These are phyloP conservation scores for Vitis vinifera DNA, from an alignment of 164 flowering plant species.

Conservation along the genomic window DNA sequence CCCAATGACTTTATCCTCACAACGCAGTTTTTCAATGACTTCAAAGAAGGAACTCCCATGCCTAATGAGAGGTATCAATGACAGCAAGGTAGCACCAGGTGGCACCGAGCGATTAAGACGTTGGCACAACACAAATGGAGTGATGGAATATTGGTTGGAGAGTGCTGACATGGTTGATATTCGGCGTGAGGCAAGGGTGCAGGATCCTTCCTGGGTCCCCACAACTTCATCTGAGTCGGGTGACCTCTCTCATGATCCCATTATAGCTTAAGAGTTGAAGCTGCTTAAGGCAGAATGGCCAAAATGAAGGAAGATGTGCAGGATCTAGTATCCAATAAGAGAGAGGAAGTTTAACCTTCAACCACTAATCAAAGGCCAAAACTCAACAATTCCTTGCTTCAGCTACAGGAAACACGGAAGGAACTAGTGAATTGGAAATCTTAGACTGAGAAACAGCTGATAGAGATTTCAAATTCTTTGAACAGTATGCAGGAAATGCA, in stretches of 20 bases:
- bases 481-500: slow-evolving; percentile 28
- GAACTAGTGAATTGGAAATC: slow-evolving; percentile 26
- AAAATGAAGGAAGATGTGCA: slow-evolving; percentile 37
- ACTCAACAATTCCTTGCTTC: background rate
- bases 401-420: slow-evolving; percentile 18
- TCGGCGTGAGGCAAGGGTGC: slow-evolving; percentile 32
- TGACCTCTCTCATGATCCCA: slow-evolving; percentile 12
- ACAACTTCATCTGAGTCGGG: slow-evolving; percentile 29
- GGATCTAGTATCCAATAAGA: slow-evolving; percentile 19
- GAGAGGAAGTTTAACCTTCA: slow-evolving; percentile 13
- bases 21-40: no score
- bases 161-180: slow-evolving; percentile 38
- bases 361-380: no score
- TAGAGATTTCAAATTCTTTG: slow-evolving; percentile 31
- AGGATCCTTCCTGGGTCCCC: slow-evolving; percentile 37
- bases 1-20: no score
- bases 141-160: slow-evolving; percentile 59
- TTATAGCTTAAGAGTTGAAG: slow-evolving; percentile 22
- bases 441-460: slow-evolving; percentile 22
- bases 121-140: slow-evolving; percentile 37
- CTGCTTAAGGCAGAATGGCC: slow-evolving; percentile 32
- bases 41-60: no score
- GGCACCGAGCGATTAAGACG: slow-evolving; percentile 44
- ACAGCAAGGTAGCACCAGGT: slow-evolving; percentile 45
- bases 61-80: slow-evolving; percentile 16